These are phyloP conservation scores for Colletotrichum caudatum DNA, from an alignment of 2,329 filamentous ascomycete species.

Conservation along the genomic window DNA sequence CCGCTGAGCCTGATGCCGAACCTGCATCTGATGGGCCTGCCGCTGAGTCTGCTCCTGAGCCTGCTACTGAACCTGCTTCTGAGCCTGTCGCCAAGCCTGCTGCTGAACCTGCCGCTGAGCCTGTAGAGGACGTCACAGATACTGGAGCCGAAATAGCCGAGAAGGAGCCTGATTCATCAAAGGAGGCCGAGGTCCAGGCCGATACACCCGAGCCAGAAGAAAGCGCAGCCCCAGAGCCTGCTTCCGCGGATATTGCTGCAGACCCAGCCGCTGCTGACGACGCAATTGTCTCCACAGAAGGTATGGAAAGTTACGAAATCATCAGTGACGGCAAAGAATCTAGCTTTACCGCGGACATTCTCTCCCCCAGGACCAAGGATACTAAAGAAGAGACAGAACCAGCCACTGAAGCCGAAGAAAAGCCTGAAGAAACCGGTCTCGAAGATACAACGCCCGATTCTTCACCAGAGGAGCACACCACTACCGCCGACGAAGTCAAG, in stretches of 20 bases:
- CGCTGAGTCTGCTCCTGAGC: not conserved
- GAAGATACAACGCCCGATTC: not conserved
- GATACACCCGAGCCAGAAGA: not conserved
- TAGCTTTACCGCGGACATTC: conserved; percentile 16
- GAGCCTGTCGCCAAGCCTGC: not conserved
- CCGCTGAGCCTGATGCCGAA: not conserved
- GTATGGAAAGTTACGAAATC: conserved; percentile 38
- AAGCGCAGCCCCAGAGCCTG: not conserved
- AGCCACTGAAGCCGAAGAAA: conserved; percentile 16
- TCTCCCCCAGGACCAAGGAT: conserved; percentile 19
- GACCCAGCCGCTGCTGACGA: conserved; percentile 13
- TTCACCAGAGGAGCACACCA: not conserved
- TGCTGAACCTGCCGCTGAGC: too few species aligned
- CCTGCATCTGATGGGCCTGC: not conserved
- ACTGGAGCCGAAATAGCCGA: not conserved
- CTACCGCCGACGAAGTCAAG: not conserved
- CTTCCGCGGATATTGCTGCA: not conserved
- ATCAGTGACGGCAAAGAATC: conserved; percentile 39
- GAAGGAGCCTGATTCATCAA: not conserved
- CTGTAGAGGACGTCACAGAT: not conserved
- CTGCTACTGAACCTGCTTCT: too few species aligned
- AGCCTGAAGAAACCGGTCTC: not conserved
- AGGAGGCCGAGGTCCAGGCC: conserved; percentile 5
- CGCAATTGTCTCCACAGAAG: conserved; percentile 26
- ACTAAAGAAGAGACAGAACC: conserved; percentile 32